Base-by-base conservation (phyloP, 495 filamentous ascomycete species). In the Barbatosphaeria neglecta region DNA sequence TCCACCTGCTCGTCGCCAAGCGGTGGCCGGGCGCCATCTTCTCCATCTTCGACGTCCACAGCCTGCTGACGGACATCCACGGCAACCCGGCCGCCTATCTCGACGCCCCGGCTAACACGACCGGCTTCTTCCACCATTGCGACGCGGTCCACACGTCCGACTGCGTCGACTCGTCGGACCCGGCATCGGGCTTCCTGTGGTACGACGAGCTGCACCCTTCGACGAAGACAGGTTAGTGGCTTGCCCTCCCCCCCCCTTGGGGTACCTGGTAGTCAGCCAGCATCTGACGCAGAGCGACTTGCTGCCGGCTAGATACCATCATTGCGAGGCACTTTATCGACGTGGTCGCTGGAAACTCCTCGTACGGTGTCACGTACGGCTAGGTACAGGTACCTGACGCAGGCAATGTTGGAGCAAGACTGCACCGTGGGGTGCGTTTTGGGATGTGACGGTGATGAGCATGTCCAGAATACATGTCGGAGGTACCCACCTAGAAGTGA, bases 181-280 rank as follows among this genome's bases (percentile, higher is more conserved):
- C 63, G 23, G 50, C 57, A 28, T 56, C 56, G 31, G 63, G 71
- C n/a, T 70, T 61, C 47, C 37, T 71, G 47, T 76, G 68, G 68
- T 72, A 69, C 48, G 82, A 87, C 61, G 74, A 78, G 56, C 60
- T 87, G 56, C 84, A 87, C 62, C 80, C 82, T 15, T 76, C 72
- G n/a, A 65, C 77, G 56, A 71, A 75, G 63, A 69, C 75, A 7
- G n/a, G n/a, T n/a, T n/a, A n/a, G n/a, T n/a, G n/a, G n/a, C n/a
- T n/a, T 81, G 43, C 77, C 71, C 17, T 57, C 59, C 41, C 68
- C 72, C 47, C 74, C 77, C 56, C 57, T 70, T 16, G 63, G 68
- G 19, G 63, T 70, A 0, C 52, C 76, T 5, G 57, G 59, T 40
- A 71, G 74, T 28, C 56, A 59, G 24, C 72, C 61, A 49, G 57